Conservation (phyloP, 176 grass and related monocot species). For the Olyra latifolia region DNA sequence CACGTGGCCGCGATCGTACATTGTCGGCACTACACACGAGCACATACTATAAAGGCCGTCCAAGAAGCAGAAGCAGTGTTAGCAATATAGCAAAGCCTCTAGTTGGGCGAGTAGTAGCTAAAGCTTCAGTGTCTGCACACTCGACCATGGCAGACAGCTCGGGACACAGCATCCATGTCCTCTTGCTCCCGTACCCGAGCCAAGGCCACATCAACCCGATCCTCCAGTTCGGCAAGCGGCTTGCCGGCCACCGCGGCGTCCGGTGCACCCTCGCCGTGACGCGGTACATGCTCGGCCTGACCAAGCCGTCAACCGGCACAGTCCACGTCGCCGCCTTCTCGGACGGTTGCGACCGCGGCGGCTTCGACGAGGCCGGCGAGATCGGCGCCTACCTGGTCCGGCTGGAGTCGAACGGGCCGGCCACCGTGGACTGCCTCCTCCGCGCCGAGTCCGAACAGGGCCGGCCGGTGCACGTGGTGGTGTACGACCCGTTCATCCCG, state of each 20-base stretch:
- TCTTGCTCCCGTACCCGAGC: constrained; percentile 58
- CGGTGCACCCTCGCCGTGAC: constrained; percentile 48
- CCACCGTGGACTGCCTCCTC: constrained; percentile 51
- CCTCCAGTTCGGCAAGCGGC: constrained; percentile 52
- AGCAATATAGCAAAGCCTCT: too few species aligned
- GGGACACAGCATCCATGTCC: constrained; percentile 25
- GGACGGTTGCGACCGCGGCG: constrained; percentile 42
- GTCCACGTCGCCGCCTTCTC: constrained; percentile 49
- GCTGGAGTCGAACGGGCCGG: constrained; percentile 35
- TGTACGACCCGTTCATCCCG: constrained; percentile 69
- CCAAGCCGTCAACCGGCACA: not conserved
- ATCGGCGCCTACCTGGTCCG: constrained; percentile 41
- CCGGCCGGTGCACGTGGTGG: constrained; percentile 50
- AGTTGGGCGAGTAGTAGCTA: too few species aligned
- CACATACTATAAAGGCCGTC: too few species aligned
- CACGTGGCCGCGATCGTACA: too few species aligned
- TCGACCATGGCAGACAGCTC: not conserved
- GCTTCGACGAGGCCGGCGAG: constrained; percentile 23
- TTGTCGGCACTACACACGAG: too few species aligned
- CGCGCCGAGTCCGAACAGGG: constrained; percentile 35
- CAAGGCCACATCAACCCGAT: constrained; percentile 81
- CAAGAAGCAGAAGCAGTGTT: too few species aligned
- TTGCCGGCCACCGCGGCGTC: constrained; percentile 42
- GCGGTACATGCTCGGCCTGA: constrained; percentile 35
- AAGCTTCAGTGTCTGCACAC: too few species aligned